A percentile compares a stretch with the other conserved stretches of the same genome.
These are phyloP conservation scores for Fusarium mundagurra DNA, from an alignment of 2,329 filamentous ascomycete species.

Conservation along the genomic window DNA sequence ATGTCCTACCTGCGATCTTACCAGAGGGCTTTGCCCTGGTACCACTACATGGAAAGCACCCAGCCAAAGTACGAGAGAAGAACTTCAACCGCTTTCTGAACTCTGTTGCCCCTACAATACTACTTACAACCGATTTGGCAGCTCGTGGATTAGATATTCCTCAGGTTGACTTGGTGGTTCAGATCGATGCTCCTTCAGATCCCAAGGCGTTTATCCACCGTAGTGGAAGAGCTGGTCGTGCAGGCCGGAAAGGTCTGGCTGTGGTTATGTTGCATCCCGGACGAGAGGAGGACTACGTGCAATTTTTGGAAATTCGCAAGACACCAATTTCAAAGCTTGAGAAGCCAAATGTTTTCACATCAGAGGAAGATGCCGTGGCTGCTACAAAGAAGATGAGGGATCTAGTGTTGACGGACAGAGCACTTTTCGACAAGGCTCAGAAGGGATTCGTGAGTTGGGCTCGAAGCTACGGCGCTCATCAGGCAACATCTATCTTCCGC, in stretches of 20 bases:
- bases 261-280: slow-evolving; percentile 88
- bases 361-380: slow-evolving; percentile 67
- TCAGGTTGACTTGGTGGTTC: slow-evolving; percentile 88
- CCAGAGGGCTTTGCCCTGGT: slow-evolving; percentile 75
- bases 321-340: slow-evolving; percentile 78
- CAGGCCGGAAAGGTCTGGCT: slow-evolving; percentile 85
- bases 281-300: slow-evolving; percentile 87
- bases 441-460: slow-evolving; percentile 94
- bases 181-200: slow-evolving; percentile 84
- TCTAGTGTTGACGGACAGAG: slow-evolving; percentile 61
- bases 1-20: slow-evolving; percentile 78
- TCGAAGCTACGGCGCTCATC: slow-evolving; percentile 89
- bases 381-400: slow-evolving; percentile 70
- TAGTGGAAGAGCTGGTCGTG: slow-evolving; percentile 87
- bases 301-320: slow-evolving; percentile 86
- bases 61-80: slow-evolving; percentile 85
- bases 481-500: slow-evolving; percentile 91
- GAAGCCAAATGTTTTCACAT: slow-evolving; percentile 65
- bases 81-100: slow-evolving; percentile 86
- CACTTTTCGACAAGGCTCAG: slow-evolving; percentile 86
- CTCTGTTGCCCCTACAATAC: slow-evolving; percentile 77
- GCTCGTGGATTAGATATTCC: slow-evolving; percentile 92
- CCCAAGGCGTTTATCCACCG: slow-evolving; percentile 96
- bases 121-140: slow-evolving; percentile 93
- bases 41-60: slow-evolving; percentile 91